phyloP scores from a whole-genome alignment of 1,139 yeast genomes.

The Suhomyces terraborum region DNA sequence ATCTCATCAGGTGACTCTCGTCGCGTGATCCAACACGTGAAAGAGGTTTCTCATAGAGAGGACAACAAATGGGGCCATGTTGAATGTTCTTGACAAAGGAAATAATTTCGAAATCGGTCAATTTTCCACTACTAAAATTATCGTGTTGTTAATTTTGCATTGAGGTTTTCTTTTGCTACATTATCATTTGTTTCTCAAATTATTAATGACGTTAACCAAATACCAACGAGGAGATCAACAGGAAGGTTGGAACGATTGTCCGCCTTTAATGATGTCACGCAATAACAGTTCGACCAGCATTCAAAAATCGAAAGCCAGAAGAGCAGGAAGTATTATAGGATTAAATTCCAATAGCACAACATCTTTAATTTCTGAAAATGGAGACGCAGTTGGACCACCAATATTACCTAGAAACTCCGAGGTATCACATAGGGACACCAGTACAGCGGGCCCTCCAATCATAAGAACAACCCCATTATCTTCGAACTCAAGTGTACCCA shows the following conservation, averaged over 20 bases:
- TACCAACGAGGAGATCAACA: conserved; percentile 43
- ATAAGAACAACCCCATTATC: background rate
- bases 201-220: conserved; percentile 35
- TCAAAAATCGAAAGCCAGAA: conserved; percentile 1
- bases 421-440: background rate
- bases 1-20: background rate
- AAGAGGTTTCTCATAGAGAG: background rate
- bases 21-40: background rate
- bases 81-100: background rate
- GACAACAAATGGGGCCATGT: background rate
- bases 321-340: conserved; percentile 2
- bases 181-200: background rate
- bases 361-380: background rate
- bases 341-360: background rate
- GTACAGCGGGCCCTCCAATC: background rate
- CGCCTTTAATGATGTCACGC: conserved; percentile 23
- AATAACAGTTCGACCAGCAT: conserved; percentile 10
- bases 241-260: conserved; percentile 55
- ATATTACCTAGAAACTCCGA: background rate
- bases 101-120: background rate
- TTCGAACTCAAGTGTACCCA: too few relatives aligned
- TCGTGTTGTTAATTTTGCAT: background rate
- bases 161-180: background rate
- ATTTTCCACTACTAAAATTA: background rate
- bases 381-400: background rate